Conservation (phyloP, 257 asterid species). For the Osmanthus fragrans region DNA sequence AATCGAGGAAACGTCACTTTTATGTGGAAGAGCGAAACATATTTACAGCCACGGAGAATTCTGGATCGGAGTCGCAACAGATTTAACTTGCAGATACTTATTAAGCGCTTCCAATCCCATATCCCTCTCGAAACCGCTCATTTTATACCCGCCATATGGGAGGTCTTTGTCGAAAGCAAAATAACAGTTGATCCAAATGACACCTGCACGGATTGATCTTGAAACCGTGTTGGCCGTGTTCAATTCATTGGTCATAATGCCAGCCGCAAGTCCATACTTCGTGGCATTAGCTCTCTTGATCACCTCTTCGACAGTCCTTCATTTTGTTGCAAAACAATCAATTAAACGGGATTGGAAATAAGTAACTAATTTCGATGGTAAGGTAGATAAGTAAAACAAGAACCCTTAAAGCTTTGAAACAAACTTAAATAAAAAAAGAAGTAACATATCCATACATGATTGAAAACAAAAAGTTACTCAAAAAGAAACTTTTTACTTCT, state of each 20-base stretch:
- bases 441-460: too few species aligned
- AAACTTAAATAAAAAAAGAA: background rate
- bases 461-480: background rate
- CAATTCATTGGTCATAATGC: constrained; percentile 72
- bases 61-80: constrained; percentile 71
- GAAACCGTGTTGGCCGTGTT: constrained; percentile 81
- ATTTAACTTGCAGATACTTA: constrained; percentile 60
- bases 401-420: background rate
- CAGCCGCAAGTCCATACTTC: constrained; percentile 83
- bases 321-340: constrained; percentile 12
- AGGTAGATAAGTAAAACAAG: background rate
- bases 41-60: constrained; percentile 83
- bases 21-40: background rate
- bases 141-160: constrained; percentile 79
- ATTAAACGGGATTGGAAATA: background rate
- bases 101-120: constrained; percentile 59
- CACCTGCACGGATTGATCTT: constrained; percentile 74
- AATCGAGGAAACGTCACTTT: background rate
- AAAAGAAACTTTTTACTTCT: background rate
- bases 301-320: constrained; percentile 74
- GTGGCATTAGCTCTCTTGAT: constrained; percentile 71
- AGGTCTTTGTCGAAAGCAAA: constrained; percentile 54
- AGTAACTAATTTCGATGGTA: background rate
- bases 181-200: constrained; percentile 81
- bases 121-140: constrained; percentile 92